Percentiles rank a stretch among this genome's conserved stretches.
These are phyloP conservation scores for Aspergillus ibericus DNA, from an alignment of 2,329 filamentous ascomycete genomes.

Conservation along the genomic window DNA sequence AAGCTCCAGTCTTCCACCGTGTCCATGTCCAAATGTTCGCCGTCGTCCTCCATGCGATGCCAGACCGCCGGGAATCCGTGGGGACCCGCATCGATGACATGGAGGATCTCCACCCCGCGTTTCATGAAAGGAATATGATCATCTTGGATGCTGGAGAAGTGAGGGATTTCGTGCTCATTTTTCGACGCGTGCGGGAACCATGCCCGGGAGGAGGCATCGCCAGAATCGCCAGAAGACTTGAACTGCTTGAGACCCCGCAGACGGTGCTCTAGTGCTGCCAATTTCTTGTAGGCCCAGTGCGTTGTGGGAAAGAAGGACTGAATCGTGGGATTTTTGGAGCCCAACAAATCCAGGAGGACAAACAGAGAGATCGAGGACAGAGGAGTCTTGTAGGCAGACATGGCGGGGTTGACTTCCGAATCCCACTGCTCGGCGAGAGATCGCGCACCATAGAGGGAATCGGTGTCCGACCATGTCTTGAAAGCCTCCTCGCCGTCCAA, in stretches of 20 bases:
- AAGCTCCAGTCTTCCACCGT: slow-evolving; percentile 85
- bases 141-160: slow-evolving; percentile 64
- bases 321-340: slow-evolving; percentile 65
- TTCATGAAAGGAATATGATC: slow-evolving; percentile 90
- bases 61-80: slow-evolving; percentile 72
- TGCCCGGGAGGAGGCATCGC: slow-evolving; percentile 14
- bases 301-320: slow-evolving; percentile 88
- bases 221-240: slow-evolving; percentile 52
- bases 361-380: slow-evolving; percentile 83
- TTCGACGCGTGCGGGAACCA: slow-evolving; percentile 70
- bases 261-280: slow-evolving; percentile 72
- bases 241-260: slow-evolving; percentile 67
- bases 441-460: slow-evolving; percentile 86
- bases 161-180: slow-evolving; percentile 49
- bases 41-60: slow-evolving; percentile 84
- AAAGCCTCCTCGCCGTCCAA: slow-evolving; percentile 96
- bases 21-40: slow-evolving; percentile 74
- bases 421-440: slow-evolving; percentile 84
- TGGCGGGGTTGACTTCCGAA: slow-evolving; percentile 62
- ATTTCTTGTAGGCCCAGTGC: slow-evolving; percentile 84
- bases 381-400: slow-evolving; percentile 72
- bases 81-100: slow-evolving; percentile 70
- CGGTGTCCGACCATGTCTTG: slow-evolving; percentile 70
- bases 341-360: slow-evolving; percentile 86
- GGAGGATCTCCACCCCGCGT: slow-evolving; percentile 82